Conservation (phyloP, 495 filamentous ascomycete species). For the Hyaloscypha hepaticicola region DNA sequence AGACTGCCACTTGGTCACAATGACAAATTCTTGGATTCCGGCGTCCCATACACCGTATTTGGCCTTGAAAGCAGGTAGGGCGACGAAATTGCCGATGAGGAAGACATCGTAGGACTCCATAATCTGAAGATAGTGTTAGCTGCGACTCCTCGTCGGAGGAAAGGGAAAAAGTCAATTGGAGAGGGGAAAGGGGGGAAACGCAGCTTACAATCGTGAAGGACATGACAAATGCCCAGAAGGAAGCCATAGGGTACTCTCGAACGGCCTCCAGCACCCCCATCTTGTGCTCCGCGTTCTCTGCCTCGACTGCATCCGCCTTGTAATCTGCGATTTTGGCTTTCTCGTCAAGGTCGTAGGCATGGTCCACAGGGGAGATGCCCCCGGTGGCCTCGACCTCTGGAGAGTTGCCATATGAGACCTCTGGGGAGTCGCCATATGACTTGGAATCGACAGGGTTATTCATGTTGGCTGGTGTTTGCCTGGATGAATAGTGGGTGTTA, state of each 20-base stretch:
- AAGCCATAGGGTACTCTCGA: slow-evolving; percentile 46
- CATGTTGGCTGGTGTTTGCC: slow-evolving; percentile 15
- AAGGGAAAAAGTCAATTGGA: background rate
- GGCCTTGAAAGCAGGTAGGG: slow-evolving; percentile 34
- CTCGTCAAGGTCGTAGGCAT: slow-evolving; percentile 19
- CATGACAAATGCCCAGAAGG: slow-evolving; percentile 53
- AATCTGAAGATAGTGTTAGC: slow-evolving; percentile 27
- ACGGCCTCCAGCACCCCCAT: slow-evolving; percentile 51
- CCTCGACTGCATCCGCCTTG: slow-evolving; percentile 25
- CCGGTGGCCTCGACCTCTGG: slow-evolving; percentile 14
- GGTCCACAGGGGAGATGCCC: slow-evolving; percentile 3
- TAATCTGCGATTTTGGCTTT: slow-evolving; percentile 13
- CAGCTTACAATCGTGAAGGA: slow-evolving; percentile 51
- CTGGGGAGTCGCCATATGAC: background rate
- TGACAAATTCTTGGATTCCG: slow-evolving; percentile 57
- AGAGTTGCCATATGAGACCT: slow-evolving; percentile 6
- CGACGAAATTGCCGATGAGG: slow-evolving; percentile 39
- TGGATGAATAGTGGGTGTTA: slow-evolving; percentile 10
- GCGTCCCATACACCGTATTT: slow-evolving; percentile 40
- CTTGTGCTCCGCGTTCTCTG: slow-evolving; percentile 33
- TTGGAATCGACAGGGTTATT: slow-evolving; percentile 9
- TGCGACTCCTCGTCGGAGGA: slow-evolving; percentile 5
- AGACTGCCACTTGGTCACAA: slow-evolving; percentile 67
- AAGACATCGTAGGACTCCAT: slow-evolving; percentile 48
- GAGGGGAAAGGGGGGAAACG: background rate